Base-by-base conservation (phyloP, 1,139 yeast genomes). In the Suhomyces taliae region DNA sequence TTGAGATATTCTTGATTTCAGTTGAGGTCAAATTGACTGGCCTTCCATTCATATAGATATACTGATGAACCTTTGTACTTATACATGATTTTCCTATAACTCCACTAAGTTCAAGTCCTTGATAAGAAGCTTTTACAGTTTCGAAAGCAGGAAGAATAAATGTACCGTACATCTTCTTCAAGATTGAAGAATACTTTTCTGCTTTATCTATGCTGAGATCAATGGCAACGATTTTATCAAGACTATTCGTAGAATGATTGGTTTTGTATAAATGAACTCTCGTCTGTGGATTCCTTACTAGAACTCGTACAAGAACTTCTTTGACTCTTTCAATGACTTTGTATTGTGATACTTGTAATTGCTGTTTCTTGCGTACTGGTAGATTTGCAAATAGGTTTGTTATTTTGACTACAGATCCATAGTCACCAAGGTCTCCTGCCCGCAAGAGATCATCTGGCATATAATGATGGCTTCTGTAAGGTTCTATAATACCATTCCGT, bases 351-450 rank as follows among this genome's bases (percentile, higher is more conserved):
- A 56, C 49, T 6, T 58, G 53, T n/a, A 57, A 36, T 2, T 67
- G 39, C 8, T 65, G 66, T 8, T 51, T 54, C 36, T 74, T 67
- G 29, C 96, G 67, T 2, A 87, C 90, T 0, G 91, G 90, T 2
- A 81, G 44, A 36, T 69, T 72, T 15, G 70, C 64, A 58, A 85
- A 85, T 15, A 87, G 47, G 47, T 80, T 76, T 6, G 67, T 57
- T 0, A 81, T 76, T 0, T 62, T 48, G 1, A 85, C 74, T 0
- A 61, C 52, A 0, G 95, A 84, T 0, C 95, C 95, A 8, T 63
- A n/a, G 24, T 10, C 27, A 3, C 37, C 39, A 8, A 37, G 15
- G 3, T 32, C 34, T 8, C 37, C 40, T 9, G 40, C 15, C 9
- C 10, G 26, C 26, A 41, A 41, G 8, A 36, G 12, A 19, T 39